Evolutionary conservation across 2,329 filamentous ascomycete species (phyloP).

Genomic region (Calonectria honghensis): DNA sequence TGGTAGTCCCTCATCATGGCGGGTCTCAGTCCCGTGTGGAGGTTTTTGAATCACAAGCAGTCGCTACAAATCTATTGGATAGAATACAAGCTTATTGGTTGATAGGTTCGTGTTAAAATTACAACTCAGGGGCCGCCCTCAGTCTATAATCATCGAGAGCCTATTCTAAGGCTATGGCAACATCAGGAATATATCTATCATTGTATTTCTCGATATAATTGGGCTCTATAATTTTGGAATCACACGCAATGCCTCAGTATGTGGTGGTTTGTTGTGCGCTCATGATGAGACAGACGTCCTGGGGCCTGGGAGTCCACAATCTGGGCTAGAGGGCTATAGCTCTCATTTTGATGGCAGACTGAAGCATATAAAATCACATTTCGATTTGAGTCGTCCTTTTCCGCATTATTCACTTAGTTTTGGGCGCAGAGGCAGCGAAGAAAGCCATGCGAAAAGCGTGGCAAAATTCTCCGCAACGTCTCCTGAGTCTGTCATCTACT

Average conservation of each 20-base stretch:
- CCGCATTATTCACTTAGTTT: slow-evolving; percentile 64
- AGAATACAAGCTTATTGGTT: slow-evolving; percentile 29
- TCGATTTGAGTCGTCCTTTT: slow-evolving; percentile 61
- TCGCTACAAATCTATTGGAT: slow-evolving; percentile 53
- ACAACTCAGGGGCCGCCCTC: slow-evolving; percentile 33
- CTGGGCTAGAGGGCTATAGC: slow-evolving; percentile 57
- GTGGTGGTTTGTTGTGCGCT: slow-evolving; percentile 67
- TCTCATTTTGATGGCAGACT: slow-evolving; percentile 62
- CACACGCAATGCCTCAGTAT: slow-evolving; percentile 55
- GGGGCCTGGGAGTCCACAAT: slow-evolving; percentile 37
- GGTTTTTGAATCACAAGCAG: slow-evolving; percentile 56
- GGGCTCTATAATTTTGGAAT: slow-evolving; percentile 50
- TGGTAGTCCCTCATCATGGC: slow-evolving; percentile 40
- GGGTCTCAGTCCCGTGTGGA: slow-evolving; percentile 57
- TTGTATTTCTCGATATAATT: slow-evolving; percentile 59
- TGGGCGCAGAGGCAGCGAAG: slow-evolving; percentile 58
- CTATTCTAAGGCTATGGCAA: slow-evolving; percentile 60
- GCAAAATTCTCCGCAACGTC: slow-evolving; percentile 39
- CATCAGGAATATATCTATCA: slow-evolving; percentile 64
- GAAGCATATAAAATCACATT: slow-evolving; percentile 55
- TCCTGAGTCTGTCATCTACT: neutral
- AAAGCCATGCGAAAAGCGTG: slow-evolving; percentile 46
- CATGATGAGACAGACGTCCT: slow-evolving; percentile 64
- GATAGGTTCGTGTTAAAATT: slow-evolving; percentile 43
- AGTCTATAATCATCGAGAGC: slow-evolving; percentile 43